A percentile compares a stretch with the other conserved stretches of the same genome.
These are phyloP conservation scores for Sphagnum magellanicum DNA, from an alignment of 228 moss, liverwort and hornwort genomes.

Conservation along the genomic window DNA sequence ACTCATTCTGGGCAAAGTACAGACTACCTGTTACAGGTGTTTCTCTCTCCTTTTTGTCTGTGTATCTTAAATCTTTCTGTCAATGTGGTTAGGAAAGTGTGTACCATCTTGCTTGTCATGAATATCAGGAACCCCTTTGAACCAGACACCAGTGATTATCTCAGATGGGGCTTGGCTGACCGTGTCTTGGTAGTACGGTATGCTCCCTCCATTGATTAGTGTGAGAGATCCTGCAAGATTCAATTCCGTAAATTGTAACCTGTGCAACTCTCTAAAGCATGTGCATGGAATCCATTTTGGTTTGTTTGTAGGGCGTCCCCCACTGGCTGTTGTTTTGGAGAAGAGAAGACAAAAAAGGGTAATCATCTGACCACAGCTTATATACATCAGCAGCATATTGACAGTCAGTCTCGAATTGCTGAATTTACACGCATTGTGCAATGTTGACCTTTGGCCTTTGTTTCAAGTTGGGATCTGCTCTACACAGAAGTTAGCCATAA, in stretches of 20 bases:
- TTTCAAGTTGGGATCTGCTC: too few species aligned
- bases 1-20: slow-evolving; percentile 32
- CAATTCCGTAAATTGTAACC: too few species aligned
- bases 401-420: not conserved
- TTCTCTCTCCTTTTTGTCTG: not conserved
- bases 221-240: too few species aligned
- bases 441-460: too few species aligned
- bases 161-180: not conserved
- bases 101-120: not conserved
- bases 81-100: not conserved
- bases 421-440: not conserved
- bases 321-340: slow-evolving; percentile 28
- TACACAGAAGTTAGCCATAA: too few species aligned
- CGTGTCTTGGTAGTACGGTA: too few species aligned
- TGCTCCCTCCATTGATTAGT: too few species aligned
- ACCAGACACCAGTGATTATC: not conserved
- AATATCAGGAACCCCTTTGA: not conserved
- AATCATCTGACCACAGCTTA: not conserved
- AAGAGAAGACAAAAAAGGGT: slow-evolving; percentile 24
- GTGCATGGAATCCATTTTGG: not conserved
- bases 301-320: slow-evolving; percentile 23
- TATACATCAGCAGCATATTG: not conserved
- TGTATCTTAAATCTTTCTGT: not conserved
- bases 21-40: slow-evolving; percentile 38
- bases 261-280: too few species aligned